phyloP scores from a whole-genome alignment of 176 grass and related monocot species.

The Saccharum officinarum region DNA sequence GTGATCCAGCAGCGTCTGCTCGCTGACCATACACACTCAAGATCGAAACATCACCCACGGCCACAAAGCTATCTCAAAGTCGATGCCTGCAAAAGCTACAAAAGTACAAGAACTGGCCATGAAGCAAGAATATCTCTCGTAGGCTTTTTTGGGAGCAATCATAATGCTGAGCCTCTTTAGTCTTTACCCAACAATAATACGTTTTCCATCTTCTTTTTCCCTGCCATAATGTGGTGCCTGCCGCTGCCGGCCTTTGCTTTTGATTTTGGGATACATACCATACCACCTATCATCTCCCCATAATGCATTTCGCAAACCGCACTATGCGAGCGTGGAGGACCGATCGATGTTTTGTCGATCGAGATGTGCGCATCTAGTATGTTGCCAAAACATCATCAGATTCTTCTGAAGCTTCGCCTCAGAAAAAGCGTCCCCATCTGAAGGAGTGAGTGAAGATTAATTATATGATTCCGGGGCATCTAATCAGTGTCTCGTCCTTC shows the following conservation, averaged over 20 bases:
- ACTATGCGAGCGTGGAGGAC: constrained; percentile 21
- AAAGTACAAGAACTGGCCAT: constrained; percentile 33
- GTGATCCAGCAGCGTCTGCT: not conserved
- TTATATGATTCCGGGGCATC: not conserved
- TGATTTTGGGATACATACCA: not conserved
- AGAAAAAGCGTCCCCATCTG: not conserved
- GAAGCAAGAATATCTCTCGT: constrained; percentile 35
- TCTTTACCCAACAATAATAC: constrained; percentile 32
- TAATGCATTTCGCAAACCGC: constrained; percentile 7
- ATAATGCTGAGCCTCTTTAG: constrained; percentile 28
- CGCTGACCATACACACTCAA: not conserved
- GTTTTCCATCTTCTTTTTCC: not conserved
- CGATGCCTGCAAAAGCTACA: not conserved
- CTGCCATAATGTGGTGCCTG: constrained; percentile 21
- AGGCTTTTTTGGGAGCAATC: constrained; percentile 17
- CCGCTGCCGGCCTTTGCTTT: constrained; percentile 37
- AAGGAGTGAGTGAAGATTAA: not conserved
- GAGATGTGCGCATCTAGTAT: constrained; percentile 29
- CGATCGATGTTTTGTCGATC: not conserved
- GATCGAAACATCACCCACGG: not conserved
- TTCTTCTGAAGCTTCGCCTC: constrained; percentile 35
- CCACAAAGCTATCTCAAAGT: not conserved
- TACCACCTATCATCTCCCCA: not conserved
- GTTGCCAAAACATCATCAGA: constrained; percentile 35
- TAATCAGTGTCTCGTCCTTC: constrained; percentile 6